These are phyloP conservation scores for Detonula confervacea DNA, from an alignment of 352 stramenopile genomes.

Conservation along the genomic window DNA sequence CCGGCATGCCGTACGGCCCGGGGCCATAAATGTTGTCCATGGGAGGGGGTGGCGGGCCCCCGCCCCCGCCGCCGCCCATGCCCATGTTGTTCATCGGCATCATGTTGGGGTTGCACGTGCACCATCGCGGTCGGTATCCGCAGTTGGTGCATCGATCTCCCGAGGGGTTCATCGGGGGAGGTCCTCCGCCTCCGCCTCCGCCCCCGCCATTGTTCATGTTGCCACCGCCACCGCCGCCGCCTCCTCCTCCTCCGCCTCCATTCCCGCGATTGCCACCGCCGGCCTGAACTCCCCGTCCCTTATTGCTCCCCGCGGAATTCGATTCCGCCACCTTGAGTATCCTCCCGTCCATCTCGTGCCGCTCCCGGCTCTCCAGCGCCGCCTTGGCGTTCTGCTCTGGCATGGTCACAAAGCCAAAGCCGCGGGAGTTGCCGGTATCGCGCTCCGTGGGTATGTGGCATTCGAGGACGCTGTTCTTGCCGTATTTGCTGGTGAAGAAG, in stretches of 20 bases:
- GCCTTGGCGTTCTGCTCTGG: slow-evolving; percentile 64
- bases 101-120: slow-evolving; percentile 66
- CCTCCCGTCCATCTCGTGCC: slow-evolving; percentile 76
- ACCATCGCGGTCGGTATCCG: slow-evolving; percentile 83
- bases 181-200: too few species aligned
- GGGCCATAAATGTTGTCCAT: slow-evolving; percentile 51
- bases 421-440: slow-evolving; percentile 75
- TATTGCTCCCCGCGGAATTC: slow-evolving; percentile 73
- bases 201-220: too few species aligned
- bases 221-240: slow-evolving; percentile 15
- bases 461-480: slow-evolving; percentile 80
- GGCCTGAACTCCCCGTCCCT: slow-evolving; percentile 17
- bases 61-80: slow-evolving; percentile 18
- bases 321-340: slow-evolving; percentile 81
- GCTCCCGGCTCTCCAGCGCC: slow-evolving; percentile 60
- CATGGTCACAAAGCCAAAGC: slow-evolving; percentile 85
- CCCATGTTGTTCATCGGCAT: slow-evolving; percentile 33
- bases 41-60: slow-evolving; percentile 17
- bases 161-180: too few species aligned
- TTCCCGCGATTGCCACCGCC: slow-evolving; percentile 7
- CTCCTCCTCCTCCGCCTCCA: neutral
- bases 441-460: slow-evolving; percentile 84
- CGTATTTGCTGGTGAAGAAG: slow-evolving; percentile 76
- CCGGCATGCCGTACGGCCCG: slow-evolving; percentile 30
- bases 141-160: slow-evolving; percentile 74